Evolutionary conservation across 2,329 filamentous ascomycete genomes (phyloP).

Genomic region (Sphaceloma murrayae): DNA sequence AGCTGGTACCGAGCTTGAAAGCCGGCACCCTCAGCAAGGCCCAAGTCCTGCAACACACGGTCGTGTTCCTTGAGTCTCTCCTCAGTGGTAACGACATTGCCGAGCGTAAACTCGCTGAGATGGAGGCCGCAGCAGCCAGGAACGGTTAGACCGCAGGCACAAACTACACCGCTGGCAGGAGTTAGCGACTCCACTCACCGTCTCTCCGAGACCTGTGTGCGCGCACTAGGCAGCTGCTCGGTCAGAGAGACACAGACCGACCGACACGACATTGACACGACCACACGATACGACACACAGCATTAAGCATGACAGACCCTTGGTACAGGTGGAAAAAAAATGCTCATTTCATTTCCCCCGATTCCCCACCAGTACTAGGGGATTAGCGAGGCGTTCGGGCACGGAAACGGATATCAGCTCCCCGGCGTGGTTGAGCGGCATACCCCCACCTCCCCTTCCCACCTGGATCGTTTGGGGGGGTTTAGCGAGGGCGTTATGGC

Average conservation of each 20-base stretch:
- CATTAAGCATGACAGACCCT: too few relatives aligned
- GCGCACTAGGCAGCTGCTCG: slow-evolving; percentile 12
- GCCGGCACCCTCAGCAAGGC: slow-evolving; percentile 76
- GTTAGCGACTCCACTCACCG: not conserved
- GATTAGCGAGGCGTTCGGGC: not conserved
- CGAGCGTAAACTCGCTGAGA: slow-evolving; percentile 11
- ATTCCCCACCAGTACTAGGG: not conserved
- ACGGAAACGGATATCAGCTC: too few relatives aligned
- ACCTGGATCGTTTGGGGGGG: too few relatives aligned
- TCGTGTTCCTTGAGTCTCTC: slow-evolving; percentile 67
- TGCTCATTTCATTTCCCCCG: too few relatives aligned
- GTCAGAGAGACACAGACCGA: not conserved
- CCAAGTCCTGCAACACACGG: slow-evolving; percentile 63
- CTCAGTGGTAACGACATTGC: slow-evolving; percentile 51
- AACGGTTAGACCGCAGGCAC: not conserved
- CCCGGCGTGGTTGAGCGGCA: not conserved
- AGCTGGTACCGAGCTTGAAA: slow-evolving; percentile 64
- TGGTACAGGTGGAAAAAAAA: too few relatives aligned
- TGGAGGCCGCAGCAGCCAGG: not conserved
- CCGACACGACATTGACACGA: too few relatives aligned
- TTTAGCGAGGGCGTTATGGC: not conserved
- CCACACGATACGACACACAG: too few relatives aligned
- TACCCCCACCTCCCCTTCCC: too few relatives aligned
- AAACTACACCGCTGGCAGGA: not conserved
- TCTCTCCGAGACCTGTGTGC: slow-evolving; percentile 6